Base-by-base conservation (phyloP, 352 stramenopile species). In the Phytophthora ramorum region DNA sequence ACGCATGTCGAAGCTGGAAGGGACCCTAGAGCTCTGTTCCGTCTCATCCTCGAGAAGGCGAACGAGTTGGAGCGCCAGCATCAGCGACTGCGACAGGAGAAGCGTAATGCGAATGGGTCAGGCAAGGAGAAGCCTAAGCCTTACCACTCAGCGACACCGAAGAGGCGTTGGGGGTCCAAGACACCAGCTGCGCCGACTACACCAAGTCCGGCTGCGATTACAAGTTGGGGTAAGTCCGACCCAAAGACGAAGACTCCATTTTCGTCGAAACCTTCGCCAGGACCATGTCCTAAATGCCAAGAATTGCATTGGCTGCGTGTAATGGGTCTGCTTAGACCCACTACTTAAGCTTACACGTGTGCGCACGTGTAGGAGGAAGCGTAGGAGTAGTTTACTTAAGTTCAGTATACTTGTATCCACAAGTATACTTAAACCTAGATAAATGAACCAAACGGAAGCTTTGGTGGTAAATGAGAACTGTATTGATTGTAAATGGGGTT, bases 1-100 rank as follows among this genome's bases (percentile, higher is more conserved):
- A 55, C 55, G 1, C 20, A 38, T 19, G 22, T 38, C 9, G 1
- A 4, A 1, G 43, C 55, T 1, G 30, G 28, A 8, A 40, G 13
- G 5, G 22, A 63, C 55, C 55, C 44, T 0, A 37, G 9, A 14
- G 3, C 6, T 7, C 32, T 54, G 14, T 62, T 63, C 30, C 19
- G 30, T 4, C 43, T 63, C 13, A 41, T 54, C 13, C 1, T 63
- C 3, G 55, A 54, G 30, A 63, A 63, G 43, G 55, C 55, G 7
- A 54, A n/a, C 7, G 55, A 63, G 34, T 6, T 30, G 1, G 20
- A 63, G 16, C 55, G 44, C 43, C 48, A 63, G 19, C 17, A 40
- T n/a, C 8, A 20, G 1, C 44, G 43, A 2, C n/a, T 54, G 19
- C 48, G 48, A 20, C 1, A 2, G 6, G 6, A 30, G 9, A 65